These are phyloP conservation scores for Echium plantagineum DNA, from an alignment of 257 asterid species.

Conservation along the genomic window DNA sequence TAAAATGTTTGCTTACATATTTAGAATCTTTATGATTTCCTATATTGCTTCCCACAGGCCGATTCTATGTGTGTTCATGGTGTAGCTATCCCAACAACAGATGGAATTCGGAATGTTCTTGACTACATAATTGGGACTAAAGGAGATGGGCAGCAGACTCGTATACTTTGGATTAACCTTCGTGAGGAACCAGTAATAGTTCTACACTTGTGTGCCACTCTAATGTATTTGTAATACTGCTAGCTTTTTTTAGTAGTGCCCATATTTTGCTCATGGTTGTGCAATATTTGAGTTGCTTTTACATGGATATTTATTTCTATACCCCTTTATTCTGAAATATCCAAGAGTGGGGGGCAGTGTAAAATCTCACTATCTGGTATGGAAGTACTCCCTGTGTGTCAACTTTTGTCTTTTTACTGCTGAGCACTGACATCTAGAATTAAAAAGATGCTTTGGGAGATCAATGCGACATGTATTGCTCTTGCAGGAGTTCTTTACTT, in stretches of 20 bases:
- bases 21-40: neutral
- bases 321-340: too few relatives aligned
- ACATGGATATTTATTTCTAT: too few relatives aligned
- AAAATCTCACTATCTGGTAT: too few relatives aligned
- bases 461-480: too few relatives aligned
- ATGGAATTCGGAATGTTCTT: slow-evolving; percentile 90
- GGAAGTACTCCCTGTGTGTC: neutral
- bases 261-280: too few relatives aligned
- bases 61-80: slow-evolving; percentile 79
- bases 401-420: too few relatives aligned
- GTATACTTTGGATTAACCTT: slow-evolving; percentile 80
- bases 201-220: neutral
- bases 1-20: neutral
- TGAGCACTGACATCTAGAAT: too few relatives aligned
- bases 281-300: too few relatives aligned
- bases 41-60: slow-evolving; percentile 31
- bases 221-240: neutral
- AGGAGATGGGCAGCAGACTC: slow-evolving; percentile 44
- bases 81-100: slow-evolving; percentile 91
- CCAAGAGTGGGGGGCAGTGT: neutral
- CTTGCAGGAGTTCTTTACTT: too few relatives aligned
- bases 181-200: slow-evolving; percentile 94
- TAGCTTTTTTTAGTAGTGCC: too few relatives aligned
- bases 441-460: too few relatives aligned
- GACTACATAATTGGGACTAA: slow-evolving; percentile 60